Conservation (phyloP, 768 basidiomycete species). For the Tylopilus sp. region DNA sequence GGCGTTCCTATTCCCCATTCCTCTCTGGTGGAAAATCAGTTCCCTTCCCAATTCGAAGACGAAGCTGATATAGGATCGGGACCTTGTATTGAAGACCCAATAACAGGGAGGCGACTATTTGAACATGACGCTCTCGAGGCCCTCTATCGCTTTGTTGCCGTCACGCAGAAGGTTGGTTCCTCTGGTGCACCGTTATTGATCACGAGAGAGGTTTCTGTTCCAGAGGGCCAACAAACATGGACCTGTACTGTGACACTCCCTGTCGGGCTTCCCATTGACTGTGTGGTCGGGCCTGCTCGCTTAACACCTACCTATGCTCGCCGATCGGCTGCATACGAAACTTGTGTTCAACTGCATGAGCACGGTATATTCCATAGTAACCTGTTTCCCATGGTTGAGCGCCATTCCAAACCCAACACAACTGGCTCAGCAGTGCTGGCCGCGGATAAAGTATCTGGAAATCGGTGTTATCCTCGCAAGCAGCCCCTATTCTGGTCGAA, state of each 20-base stretch:
- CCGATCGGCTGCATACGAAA: constrained; percentile 54
- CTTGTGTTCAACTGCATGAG: constrained; percentile 49
- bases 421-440: constrained; percentile 8
- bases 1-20: constrained; percentile 42
- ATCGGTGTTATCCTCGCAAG: constrained; percentile 55
- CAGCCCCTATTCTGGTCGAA: constrained; percentile 67
- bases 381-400: constrained; percentile 34
- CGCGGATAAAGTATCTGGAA: constrained; percentile 37
- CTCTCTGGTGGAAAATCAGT: constrained; percentile 36
- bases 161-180: constrained; percentile 9
- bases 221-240: constrained; percentile 26
- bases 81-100: constrained; percentile 55
- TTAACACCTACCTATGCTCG: constrained; percentile 51
- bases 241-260: constrained; percentile 51
- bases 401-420: background rate
- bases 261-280: constrained; percentile 39
- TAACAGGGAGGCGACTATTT: constrained; percentile 57
- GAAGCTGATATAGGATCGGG: constrained; percentile 29
- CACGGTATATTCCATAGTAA: constrained; percentile 50
- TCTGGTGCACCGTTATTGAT: constrained; percentile 18
- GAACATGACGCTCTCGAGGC: constrained; percentile 54
- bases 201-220: constrained; percentile 21
- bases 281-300: constrained; percentile 44
- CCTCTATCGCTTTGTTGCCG: constrained; percentile 49
- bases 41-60: constrained; percentile 48